Base-by-base conservation (phyloP, 2,329 filamentous ascomycete genomes). In the Ceratocystis papillata region DNA sequence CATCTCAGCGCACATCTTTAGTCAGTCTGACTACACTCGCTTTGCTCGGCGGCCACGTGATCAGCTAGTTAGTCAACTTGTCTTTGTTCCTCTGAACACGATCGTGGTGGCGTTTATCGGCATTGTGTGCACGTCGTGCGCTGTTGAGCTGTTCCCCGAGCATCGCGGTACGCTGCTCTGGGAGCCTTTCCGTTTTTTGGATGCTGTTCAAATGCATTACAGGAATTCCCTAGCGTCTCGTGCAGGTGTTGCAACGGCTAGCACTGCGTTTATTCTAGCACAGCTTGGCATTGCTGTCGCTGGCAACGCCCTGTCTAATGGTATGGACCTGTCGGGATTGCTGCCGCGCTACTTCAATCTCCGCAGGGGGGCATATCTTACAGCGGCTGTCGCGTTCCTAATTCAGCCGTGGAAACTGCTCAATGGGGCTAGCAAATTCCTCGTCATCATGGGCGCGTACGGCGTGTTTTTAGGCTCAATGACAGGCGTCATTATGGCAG, bases 101-200 rank as follows among this genome's bases (percentile, higher is more conserved):
- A 67, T 60, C 64, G 64, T 63, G 44, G 70, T 70, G 17, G 64
- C 66, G 1, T 50, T 69, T 12, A 76, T 76, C 5, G 72, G 70
- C 0, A 71, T 78, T 41, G 77, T 79, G 37, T 74, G 75, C 59
- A 78, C 76, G 1, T 72, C 78, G 17, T 76, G 77, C 46, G 72
- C 76, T 7, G 70, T 78, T 25, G 76, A 75, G 12, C 76, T 76
- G 2, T 78, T 79, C 63, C 77, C 76, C 75, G n/a, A 73, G 72
- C 17, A 74, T 77, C 20, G 76, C 77, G 67, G 75, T 72, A 17
- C 74, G 77, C 65, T 70, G 41, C 64, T 60, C n/a, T 63, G 79
- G 78, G 63, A 76, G 74, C 22, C 78, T 79, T 41, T 79, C 78
- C 30, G 78, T 78, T 30, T 75, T 79, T 17, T 81, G 79, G 71